phyloP scores from a whole-genome alignment of 2,329 filamentous ascomycete species.

The Pyrenochaeta sp. region DNA sequence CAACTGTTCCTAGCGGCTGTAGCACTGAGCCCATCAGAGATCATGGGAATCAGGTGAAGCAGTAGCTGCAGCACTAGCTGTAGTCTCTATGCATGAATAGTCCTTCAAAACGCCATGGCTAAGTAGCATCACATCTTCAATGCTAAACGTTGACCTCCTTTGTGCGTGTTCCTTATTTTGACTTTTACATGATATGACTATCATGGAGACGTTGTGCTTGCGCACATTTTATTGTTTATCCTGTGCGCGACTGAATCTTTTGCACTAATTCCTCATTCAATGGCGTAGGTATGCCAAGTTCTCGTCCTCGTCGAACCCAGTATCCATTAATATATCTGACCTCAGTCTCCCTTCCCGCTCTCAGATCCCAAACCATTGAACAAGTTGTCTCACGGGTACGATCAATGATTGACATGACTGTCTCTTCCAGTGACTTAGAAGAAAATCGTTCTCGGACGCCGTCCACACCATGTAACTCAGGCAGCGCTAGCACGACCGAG shows the following conservation, averaged over 20 bases:
- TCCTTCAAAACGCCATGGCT: no score
- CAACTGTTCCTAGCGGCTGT: not conserved
- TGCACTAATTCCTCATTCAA: constrained; percentile 10
- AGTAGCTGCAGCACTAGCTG: no score
- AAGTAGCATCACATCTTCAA: no score
- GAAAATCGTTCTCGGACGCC: constrained; percentile 6
- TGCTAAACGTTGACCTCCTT: no score
- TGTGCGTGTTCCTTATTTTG: no score
- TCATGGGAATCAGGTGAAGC: not conserved
- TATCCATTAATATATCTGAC: constrained; percentile 10
- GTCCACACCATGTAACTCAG: constrained; percentile 5
- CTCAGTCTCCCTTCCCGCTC: constrained; percentile 5
- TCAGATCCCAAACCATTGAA: constrained; percentile 11
- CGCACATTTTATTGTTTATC: no score
- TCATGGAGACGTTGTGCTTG: no score
- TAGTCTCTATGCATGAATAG: no score
- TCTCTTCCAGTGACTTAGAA: not conserved
- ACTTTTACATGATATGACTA: no score
- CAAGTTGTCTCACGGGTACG: constrained; percentile 1
- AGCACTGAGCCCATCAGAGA: not conserved
- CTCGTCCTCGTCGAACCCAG: constrained; percentile 6
- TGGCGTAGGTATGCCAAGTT: constrained; percentile 8
- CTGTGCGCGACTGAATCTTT: constrained; percentile 8
- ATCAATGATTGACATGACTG: constrained; percentile 5
- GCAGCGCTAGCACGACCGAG: constrained; percentile 7